phyloP scores from a whole-genome alignment of 192 early-diverging fungal genomes.

The Umbelopsis isabellina region DNA sequence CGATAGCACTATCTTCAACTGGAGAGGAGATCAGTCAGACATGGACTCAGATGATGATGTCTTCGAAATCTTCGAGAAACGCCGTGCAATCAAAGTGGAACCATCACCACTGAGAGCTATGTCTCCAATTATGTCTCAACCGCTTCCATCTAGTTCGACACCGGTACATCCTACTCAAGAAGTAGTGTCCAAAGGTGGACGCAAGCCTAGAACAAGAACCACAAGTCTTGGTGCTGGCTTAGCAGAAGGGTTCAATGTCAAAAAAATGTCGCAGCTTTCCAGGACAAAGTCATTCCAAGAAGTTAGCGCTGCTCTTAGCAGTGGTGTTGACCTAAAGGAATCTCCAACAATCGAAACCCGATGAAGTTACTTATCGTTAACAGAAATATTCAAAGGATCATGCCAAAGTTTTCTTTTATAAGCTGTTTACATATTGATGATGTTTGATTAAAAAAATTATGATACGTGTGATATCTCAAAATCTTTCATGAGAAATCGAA shows the following conservation, averaged over 20 bases:
- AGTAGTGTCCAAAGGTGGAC: background rate
- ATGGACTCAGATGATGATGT: slow-evolving; percentile 19
- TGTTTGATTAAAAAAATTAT: too few species aligned
- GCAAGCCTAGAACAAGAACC: slow-evolving; percentile 10
- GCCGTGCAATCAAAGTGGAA: background rate
- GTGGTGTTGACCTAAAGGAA: background rate
- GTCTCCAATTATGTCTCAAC: background rate
- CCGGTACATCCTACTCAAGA: background rate
- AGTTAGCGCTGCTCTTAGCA: slow-evolving; percentile 3
- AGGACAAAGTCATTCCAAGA: slow-evolving; percentile 11
- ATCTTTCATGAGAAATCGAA: too few species aligned
- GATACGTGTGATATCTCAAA: too few species aligned
- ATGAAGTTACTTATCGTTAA: background rate
- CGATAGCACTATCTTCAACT: background rate
- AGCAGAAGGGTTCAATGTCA: slow-evolving; percentile 11
- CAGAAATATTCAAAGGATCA: too few species aligned
- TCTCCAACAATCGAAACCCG: background rate
- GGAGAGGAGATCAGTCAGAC: slow-evolving; percentile 15
- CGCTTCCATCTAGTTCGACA: background rate
- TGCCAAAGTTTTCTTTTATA: too few species aligned
- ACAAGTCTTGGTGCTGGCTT: slow-evolving; percentile 19
- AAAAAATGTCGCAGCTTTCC: background rate
- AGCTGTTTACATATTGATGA: too few species aligned
- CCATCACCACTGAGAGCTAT: background rate
- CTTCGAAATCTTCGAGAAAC: slow-evolving; percentile 7